Base-by-base conservation (phyloP, 192 early-diverging fungal genomes). In the Coemansia sp. region DNA sequence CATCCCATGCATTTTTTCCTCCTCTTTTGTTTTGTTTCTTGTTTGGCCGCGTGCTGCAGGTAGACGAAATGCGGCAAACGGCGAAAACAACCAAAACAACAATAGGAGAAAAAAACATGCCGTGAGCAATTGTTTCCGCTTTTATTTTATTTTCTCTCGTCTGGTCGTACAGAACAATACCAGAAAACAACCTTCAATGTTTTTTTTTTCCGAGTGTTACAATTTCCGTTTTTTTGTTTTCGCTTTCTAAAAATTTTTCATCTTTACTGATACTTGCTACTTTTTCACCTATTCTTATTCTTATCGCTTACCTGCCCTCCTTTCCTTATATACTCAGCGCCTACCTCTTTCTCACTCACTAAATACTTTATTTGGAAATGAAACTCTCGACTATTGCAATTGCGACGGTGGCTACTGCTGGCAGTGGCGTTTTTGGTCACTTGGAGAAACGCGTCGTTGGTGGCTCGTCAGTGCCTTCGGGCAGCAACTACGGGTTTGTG, bases 401-500 rank as follows among this genome's bases (percentile, higher is more conserved):
- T 59, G 66, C 67, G n/a, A 42, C 64, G n/a, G 36, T 67, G 17
- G 73, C 69, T 60, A 52, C 64, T 66, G 70, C 69, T 48, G 60
- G 66, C 66, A 66, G 78, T 60, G 66, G 73, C 52, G 68, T 56
- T 8, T 32, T 60, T 14, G 72, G 54, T 6, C 32, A 11, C 17
- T 63, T 75, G 45, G 73, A 75, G 36, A 72, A 71, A 67, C 73
- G 64, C 48, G 34, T 72, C 33, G 69, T 81, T n/a, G 72, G 67
- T 42, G 73, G 70, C 42, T 45, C 42, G 8, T 57, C 69, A 48
- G 38, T 61, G 14, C 14, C 69, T 4, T 31, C 64, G 6, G 52
- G 31, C 51, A 32, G 22, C 56, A 25, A 25, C 22, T 76, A 67
- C 63, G 64, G 68, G 62, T 75, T 75, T 55, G 63, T 72, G 45